phyloP scores from a whole-genome alignment of 306 rosid genomes.

The Astragalus glycyphyllos region DNA sequence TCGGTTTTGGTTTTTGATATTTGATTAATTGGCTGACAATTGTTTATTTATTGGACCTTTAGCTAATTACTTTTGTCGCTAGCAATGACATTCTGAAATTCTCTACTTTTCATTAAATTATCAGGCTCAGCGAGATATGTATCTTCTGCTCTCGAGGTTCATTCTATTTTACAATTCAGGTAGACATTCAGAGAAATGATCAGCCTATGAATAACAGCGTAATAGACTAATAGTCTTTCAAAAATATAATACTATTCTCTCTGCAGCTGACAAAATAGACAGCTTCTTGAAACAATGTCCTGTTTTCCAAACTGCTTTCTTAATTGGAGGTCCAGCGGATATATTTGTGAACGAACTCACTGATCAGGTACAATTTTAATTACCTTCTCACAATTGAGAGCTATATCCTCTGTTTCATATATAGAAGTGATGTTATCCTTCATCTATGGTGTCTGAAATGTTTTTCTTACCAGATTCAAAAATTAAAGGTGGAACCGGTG shows the following conservation, averaged over 20 bases:
- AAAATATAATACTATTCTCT: slow-evolving; percentile 39
- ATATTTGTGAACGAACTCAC: slow-evolving; percentile 90
- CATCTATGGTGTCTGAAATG: slow-evolving; percentile 7
- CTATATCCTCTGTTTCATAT: slow-evolving; percentile 1
- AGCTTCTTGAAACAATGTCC: slow-evolving; percentile 86
- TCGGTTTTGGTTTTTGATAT: slow-evolving; percentile 35
- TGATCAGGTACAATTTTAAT: slow-evolving; percentile 70
- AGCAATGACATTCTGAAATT: slow-evolving; percentile 33
- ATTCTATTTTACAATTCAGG: slow-evolving; percentile 88
- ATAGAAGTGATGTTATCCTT: slow-evolving; percentile 33
- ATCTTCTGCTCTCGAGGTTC: slow-evolving; percentile 89
- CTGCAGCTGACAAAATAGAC: slow-evolving; percentile 77
- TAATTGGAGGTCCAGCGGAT: slow-evolving; percentile 86
- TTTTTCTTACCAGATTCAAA: slow-evolving; percentile 75
- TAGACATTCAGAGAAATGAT: slow-evolving; percentile 47
- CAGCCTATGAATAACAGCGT: slow-evolving; percentile 34
- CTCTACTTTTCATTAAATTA: slow-evolving; percentile 40
- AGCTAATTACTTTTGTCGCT: slow-evolving; percentile 26
- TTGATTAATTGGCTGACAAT: slow-evolving; percentile 3
- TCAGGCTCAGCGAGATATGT: slow-evolving; percentile 94
- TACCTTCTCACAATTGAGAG: slow-evolving; percentile 22
- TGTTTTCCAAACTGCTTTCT: slow-evolving; percentile 75
- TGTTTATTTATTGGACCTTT: slow-evolving; percentile 18
- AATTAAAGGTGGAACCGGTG: slow-evolving; percentile 96
- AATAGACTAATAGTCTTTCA: slow-evolving; percentile 30